A percentile compares a stretch with the other conserved stretches of the same genome.
Evolutionary conservation across 441 rosid species (phyloP).

Genomic region (Raphanus hybrid): DNA sequence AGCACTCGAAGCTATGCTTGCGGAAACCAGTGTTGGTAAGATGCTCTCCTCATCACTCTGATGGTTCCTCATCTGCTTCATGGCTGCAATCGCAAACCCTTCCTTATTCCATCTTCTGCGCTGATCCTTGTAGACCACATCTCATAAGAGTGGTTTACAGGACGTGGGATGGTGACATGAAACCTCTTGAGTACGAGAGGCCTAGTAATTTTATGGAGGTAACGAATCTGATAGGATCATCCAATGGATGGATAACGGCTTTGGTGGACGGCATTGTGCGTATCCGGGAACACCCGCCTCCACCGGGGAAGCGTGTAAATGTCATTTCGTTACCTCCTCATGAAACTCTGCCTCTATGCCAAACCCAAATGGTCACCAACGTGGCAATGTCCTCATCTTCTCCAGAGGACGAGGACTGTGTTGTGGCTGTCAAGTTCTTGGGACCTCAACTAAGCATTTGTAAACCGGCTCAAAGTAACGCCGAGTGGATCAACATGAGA

Average conservation of each 20-base stretch:
- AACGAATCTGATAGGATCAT: neutral
- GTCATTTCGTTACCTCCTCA: neutral
- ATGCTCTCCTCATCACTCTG: neutral
- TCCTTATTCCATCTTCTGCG: neutral
- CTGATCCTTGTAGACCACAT: constrained; percentile 1
- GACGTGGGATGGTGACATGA: neutral
- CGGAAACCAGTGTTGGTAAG: constrained; percentile 5
- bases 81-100: neutral
- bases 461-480: neutral
- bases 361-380: neutral
- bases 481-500: neutral
- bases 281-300: neutral
- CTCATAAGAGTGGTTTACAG: neutral
- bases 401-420: neutral
- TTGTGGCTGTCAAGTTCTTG: neutral
- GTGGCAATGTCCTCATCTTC: neutral
- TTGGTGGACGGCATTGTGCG: neutral
- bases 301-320: no score
- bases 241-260: neutral
- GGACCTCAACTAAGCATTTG: neutral
- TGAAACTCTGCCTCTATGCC: neutral
- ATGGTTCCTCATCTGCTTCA: neutral
- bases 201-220: neutral
- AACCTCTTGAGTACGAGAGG: neutral
- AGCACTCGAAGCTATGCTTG: neutral